Percentiles rank a stretch among this genome's conserved stretches.
phyloP scores from a whole-genome alignment of 805 yeast species.

The Saccharomycopsis sp. region DNA sequence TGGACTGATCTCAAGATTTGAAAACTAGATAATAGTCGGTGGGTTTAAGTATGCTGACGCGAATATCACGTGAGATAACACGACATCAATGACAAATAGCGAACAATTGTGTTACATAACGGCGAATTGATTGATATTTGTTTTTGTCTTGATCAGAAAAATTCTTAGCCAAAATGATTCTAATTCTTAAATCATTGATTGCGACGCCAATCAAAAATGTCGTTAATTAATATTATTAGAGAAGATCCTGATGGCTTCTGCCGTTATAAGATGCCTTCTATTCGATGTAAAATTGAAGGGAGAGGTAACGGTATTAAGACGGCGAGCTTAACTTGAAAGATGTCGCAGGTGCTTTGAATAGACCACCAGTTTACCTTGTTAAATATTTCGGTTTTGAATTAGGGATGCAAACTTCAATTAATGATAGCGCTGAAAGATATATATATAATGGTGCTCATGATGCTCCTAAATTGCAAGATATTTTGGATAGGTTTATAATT shows the following conservation, averaged over 20 bases:
- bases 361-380: slow-evolving; percentile 88
- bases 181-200: too few species aligned
- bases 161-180: too few species aligned
- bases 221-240: slow-evolving; percentile 88
- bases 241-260: slow-evolving; percentile 97
- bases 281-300: slow-evolving; percentile 96
- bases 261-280: slow-evolving; percentile 99
- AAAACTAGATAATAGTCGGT: too few species aligned
- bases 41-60: too few species aligned
- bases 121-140: too few species aligned
- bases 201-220: slow-evolving; percentile 42
- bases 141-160: too few species aligned
- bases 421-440: slow-evolving; percentile 77
- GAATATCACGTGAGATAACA: too few species aligned
- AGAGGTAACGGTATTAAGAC: slow-evolving; percentile 99
- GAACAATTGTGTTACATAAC: too few species aligned
- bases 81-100: too few species aligned
- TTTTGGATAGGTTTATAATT: slow-evolving; percentile 87
- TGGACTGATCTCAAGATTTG: too few species aligned
- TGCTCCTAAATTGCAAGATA: slow-evolving; percentile 82
- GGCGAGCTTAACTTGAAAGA: slow-evolving; percentile 81
- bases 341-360: slow-evolving; percentile 88
- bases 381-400: slow-evolving; percentile 94
- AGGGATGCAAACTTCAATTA: slow-evolving; percentile 89
- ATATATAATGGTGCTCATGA: slow-evolving; percentile 94